These are phyloP conservation scores for Coprinopsis marcescibilis DNA, from an alignment of 768 basidiomycete genomes.

Conservation along the genomic window DNA sequence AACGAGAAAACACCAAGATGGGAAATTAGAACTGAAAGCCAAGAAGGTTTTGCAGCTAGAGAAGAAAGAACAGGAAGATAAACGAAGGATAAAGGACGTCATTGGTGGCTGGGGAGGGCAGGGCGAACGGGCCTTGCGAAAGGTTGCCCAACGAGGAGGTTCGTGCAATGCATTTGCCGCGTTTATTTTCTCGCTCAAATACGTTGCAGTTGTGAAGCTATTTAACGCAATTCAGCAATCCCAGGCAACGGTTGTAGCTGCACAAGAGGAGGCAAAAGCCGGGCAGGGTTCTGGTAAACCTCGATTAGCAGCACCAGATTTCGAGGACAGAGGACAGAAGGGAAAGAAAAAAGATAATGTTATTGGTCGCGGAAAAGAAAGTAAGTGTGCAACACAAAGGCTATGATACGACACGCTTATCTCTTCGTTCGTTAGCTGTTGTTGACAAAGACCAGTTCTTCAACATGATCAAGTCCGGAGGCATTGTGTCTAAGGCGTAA, in stretches of 20 bases:
- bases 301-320: conserved; percentile 58
- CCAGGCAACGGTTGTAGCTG: conserved; percentile 49
- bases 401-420: too few species aligned
- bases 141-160: conserved; percentile 85
- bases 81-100: conserved; percentile 57
- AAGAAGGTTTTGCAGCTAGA: conserved; percentile 67
- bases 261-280: conserved; percentile 53
- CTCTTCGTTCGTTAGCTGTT: too few species aligned
- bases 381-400: conserved; percentile 32
- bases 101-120: conserved; percentile 90
- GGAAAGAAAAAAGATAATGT: conserved; percentile 49
- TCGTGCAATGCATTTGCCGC: neutral
- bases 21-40: conserved; percentile 68
- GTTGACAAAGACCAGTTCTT: conserved; percentile 74
- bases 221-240: conserved; percentile 86
- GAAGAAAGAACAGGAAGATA: conserved; percentile 70
- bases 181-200: conserved; percentile 9
- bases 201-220: conserved; percentile 62
- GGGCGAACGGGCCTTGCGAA: conserved; percentile 69
- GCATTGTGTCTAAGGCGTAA: conserved; percentile 68
- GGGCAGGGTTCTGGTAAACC: conserved; percentile 70
- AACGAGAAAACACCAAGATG: conserved; percentile 61
- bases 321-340: conserved; percentile 45
- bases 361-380: conserved; percentile 50
- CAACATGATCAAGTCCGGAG: conserved; percentile 77